Base-by-base conservation (phyloP, 2,329 filamentous ascomycete species). In the Clonostachys rhizophaga region DNA sequence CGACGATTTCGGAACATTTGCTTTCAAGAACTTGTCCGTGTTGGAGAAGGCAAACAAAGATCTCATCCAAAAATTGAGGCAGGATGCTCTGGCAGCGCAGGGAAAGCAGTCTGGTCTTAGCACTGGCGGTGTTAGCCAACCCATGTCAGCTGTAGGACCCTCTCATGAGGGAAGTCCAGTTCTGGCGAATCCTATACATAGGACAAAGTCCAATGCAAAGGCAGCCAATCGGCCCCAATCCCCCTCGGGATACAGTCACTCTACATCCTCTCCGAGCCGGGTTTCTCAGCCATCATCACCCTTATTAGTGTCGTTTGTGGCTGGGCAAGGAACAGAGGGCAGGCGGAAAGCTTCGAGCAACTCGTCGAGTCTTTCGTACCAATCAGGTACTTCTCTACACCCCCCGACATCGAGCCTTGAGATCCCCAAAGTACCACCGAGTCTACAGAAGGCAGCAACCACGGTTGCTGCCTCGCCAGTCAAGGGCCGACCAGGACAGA, bases 1-100 rank as follows among this genome's bases (percentile, higher is more conserved):
- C 1, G 94, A 99, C 64, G 95, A 99, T 62, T 99, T 99, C 72
- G 94, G 94, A 34, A 91, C 83, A 52, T 99, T 99, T 66, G 83
- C 90, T 37, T 99, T 96, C 76, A 99, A 99, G 71, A 99, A 99
- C 58, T 71, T 99, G 43, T 91, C 92, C 0, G 92, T 97, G 17
- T 76, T 99, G 16, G 94, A 97, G 59, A 97, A 96, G 66, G 94
- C 94, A 47, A 99, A 99, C 68, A 99, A 99, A 63, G 94, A 99
- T 58, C 91, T 97, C 33, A 96, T 99, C 34, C 91, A 97, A 58
- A 97, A 97, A 64, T 75, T 99, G 48, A 85, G 91, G 11, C 90
- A 91, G 18, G 91, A 97, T 65, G 91, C 94, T 4, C 78, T 96
- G 70, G 91, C 81, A 4, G 68, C 74, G 3, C 81, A 84, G 54